These are phyloP conservation scores for Tolypocladium amazonense DNA, from an alignment of 2,329 filamentous ascomycete genomes.

Conservation along the genomic window DNA sequence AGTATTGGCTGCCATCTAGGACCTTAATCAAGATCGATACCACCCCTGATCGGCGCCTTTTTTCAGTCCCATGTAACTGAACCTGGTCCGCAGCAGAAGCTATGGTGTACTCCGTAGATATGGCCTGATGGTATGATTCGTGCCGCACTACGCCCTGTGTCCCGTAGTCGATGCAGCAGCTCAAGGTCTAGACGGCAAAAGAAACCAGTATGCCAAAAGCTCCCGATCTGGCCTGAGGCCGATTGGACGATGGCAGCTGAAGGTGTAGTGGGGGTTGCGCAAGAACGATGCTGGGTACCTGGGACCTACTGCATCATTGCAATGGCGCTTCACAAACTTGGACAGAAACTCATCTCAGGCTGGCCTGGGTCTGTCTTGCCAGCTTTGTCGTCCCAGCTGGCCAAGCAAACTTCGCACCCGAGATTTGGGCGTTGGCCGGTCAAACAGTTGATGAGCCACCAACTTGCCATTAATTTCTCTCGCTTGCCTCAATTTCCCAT, in stretches of 20 bases:
- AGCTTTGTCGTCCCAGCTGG: background rate
- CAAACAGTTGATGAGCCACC: background rate
- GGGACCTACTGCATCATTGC: background rate
- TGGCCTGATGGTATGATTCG: background rate
- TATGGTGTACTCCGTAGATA: background rate
- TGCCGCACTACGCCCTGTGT: background rate
- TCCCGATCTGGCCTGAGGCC: background rate
- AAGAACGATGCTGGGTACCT: no score
- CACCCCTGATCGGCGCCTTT: background rate
- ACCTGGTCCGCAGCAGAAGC: background rate
- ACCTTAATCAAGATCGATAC: background rate
- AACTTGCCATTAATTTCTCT: background rate
- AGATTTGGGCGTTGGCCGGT: background rate
- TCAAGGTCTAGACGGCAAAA: background rate
- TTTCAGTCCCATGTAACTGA: background rate
- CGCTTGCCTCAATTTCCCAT: slow-evolving; percentile 1
- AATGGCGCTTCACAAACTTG: background rate
- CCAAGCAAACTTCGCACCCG: background rate
- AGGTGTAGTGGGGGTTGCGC: background rate
- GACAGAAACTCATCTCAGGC: background rate
- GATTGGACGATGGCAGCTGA: background rate
- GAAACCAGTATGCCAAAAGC: background rate
- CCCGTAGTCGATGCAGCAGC: background rate
- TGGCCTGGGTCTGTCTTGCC: background rate
- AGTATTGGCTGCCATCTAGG: background rate